Evolutionary conservation across 2,329 filamentous ascomycete genomes (phyloP), one percentile per base, ranked within the genome.

Genomic region (Colletotrichum caudatum): DNA sequence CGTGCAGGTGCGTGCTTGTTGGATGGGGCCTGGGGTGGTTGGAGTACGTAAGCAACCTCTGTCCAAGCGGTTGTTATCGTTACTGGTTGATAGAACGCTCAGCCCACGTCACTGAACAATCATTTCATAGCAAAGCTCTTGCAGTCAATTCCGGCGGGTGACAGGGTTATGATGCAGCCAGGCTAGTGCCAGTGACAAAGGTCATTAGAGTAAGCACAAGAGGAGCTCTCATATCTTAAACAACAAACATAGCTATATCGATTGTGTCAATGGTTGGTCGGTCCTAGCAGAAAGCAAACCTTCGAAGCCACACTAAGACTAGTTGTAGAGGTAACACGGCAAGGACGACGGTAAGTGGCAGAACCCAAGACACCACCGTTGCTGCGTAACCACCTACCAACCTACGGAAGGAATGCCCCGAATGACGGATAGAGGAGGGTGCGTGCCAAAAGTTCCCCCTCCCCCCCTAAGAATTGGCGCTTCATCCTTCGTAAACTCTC

Each of bases 71-170:
- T 39, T 51, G 51, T 18, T 18, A 11, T 11, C 1, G 20, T n/a
- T 18, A 7, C 8, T 18, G 23, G 35, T n/a, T 53, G 7, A 37
- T 12, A n/a, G 23, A 29, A 59, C 58, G 48, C 29, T 35, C 18
- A 63, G 11, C 64, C 58, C 64, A 71, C 59, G 58, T 63, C 69
- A 71, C 57, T 44, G 51, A 26, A 53, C 26, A 63, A 53, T 41
- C 37, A 37, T 46, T 5, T 63, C 60, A 33, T n/a, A 39, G 33
- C 46, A 53, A 37, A 6, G 20, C 11, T 44, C 20, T 56, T 20
- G 59, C 33, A 71, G 53, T 68, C 58, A 71, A 63, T 58, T 64
- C 23, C 29, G 18, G 33, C 23, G 41, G 57, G 64, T 68, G 68
- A 63, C 64, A 67, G 57, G 35, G 35, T 14, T 23, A 62, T 62